Evolutionary conservation across 306 rosid species (phyloP).

Genomic region (Carpinus viminea): DNA sequence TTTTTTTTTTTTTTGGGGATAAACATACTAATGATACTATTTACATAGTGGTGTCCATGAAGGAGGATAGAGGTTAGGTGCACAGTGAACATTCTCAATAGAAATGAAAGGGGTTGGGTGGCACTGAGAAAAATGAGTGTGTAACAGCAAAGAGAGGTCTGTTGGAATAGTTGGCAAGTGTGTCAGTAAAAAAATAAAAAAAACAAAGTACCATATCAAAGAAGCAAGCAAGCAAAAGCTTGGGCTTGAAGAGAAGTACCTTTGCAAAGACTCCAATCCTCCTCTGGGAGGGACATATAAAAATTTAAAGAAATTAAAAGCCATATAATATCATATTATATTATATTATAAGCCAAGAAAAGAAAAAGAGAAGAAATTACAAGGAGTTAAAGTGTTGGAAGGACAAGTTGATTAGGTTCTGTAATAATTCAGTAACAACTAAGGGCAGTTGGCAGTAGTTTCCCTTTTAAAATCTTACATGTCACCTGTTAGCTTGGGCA

Average conservation of each 20-base stretch:
- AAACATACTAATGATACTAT: too few relatives aligned
- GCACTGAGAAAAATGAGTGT: conserved; percentile 82
- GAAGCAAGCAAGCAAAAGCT: conserved; percentile 66
- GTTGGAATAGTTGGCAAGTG: conserved; percentile 86
- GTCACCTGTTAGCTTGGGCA: conserved; percentile 62
- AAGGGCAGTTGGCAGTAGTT: conserved; percentile 89
- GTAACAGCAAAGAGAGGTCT: conserved; percentile 71
- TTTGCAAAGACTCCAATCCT: conserved; percentile 42
- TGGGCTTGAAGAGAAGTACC: conserved; percentile 93
- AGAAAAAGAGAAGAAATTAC: conserved; percentile 19
- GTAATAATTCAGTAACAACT: conserved; percentile 68
- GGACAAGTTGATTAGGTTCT: conserved; percentile 52
- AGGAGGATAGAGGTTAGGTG: conserved; percentile 65
- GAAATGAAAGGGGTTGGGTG: conserved; percentile 56
- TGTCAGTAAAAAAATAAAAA: conserved; percentile 68
- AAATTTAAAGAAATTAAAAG: neutral
- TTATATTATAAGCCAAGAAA: neutral
- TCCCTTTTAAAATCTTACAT: conserved; percentile 78
- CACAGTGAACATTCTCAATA: conserved; percentile 50
- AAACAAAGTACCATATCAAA: conserved; percentile 49
- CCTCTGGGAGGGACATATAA: neutral
- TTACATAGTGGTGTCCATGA: conserved; percentile 40
- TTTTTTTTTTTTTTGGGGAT: too few relatives aligned
- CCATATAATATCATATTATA: neutral
- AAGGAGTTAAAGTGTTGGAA: conserved; percentile 36